Base-by-base conservation (phyloP, 73 alveolate species). In the Paramecium bursaria region DNA sequence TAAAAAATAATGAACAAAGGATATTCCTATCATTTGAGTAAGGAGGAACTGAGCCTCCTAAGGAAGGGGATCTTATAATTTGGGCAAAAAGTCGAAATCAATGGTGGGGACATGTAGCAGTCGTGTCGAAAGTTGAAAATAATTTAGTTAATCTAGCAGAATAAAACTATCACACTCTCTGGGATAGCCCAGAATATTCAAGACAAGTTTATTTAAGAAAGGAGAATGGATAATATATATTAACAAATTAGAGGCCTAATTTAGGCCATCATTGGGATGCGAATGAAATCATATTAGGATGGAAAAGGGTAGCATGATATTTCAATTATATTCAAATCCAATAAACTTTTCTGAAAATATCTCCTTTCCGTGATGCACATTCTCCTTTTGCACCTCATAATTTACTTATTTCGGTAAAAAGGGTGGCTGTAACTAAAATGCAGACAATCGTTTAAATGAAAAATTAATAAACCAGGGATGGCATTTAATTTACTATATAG, bases 61-160 rank as follows among this genome's bases (percentile, higher is more conserved):
- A 67, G 44, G 44, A 67, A 39, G 82, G 82, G 4, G 82, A 67
- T 39, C 39, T 67, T 2, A 25, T 67, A 15, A 67, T 67, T 14
- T 67, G 44, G 33, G 10, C 33, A 42, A 67, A 67, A 13, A 67
- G 82, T 67, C 46, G 60, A 14, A 67, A 67, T 25, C 44, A 67
- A 67, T 67, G 82, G 82, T 67, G 82, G 82, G 82, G 82, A 15
- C 82, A 67, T 42, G 82, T 67, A 7, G 82, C 82, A 21, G 82
- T 67, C 9, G 82, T 67, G 17, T 14, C 82, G 2, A 33, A 31
- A 25, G 82, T 67, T 0, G 21, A 31, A 17, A 57, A 47, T 30
- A 42, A 42, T 17, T 42, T 35, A 1, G 25, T 67, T 39, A 57
- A 31, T 35, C 21, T 67, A 21, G 82, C 60, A 0, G 82, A 67